A percentile compares a stretch with the other conserved stretches of the same genome.
phyloP scores from a whole-genome alignment of 2,329 filamentous ascomycete species.

The Ophiostoma novo-ulmi region DNA sequence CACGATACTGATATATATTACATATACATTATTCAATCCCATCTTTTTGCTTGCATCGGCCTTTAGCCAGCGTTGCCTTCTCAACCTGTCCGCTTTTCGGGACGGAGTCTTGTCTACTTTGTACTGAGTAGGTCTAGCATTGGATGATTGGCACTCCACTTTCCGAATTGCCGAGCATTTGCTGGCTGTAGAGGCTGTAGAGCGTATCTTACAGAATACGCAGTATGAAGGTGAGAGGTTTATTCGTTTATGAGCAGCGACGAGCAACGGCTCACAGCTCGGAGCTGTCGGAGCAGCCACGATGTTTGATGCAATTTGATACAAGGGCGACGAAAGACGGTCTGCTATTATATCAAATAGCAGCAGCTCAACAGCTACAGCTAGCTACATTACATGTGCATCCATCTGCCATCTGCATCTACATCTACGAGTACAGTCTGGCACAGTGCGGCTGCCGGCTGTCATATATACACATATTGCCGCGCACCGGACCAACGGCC shows the following conservation, averaged over 20 bases:
- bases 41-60: not conserved
- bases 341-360: not conserved
- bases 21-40: not conserved
- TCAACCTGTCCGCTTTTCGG: slow-evolving; percentile 7
- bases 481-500: not conserved
- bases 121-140: not conserved
- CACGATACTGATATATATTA: not conserved
- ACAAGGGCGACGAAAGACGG: not conserved
- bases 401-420: not conserved
- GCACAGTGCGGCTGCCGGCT: not conserved
- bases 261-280: not conserved
- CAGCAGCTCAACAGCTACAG: not conserved
- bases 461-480: not conserved
- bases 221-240: not conserved
- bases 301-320: not conserved
- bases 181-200: not conserved
- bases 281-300: not conserved
- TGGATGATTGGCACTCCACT: slow-evolving; percentile 20
- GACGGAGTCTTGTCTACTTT: not conserved
- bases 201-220: not conserved
- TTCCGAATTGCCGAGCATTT: slow-evolving; percentile 25
- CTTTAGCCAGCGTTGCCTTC: not conserved
- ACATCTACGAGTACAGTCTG: not conserved
- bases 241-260: not conserved
- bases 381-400: not conserved